Conservation (phyloP, 2,329 filamentous ascomycete genomes). For the Epicoccum nigrum region DNA sequence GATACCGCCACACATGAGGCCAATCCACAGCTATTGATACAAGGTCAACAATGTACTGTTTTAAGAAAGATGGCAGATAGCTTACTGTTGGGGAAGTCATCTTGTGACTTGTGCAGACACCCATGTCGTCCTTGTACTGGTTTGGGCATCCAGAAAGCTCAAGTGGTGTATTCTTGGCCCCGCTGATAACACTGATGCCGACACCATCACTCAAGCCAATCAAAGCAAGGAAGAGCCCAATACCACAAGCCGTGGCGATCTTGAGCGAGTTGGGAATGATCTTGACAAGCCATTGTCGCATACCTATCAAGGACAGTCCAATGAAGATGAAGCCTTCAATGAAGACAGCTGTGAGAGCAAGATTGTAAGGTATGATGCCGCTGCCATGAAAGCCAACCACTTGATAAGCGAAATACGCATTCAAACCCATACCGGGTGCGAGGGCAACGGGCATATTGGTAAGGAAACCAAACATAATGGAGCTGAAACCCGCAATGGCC, state of each 20-base stretch:
- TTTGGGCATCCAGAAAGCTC: conserved; percentile 76
- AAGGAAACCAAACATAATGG: conserved; percentile 79
- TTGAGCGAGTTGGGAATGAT: conserved; percentile 84
- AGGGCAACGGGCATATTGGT: conserved; percentile 68
- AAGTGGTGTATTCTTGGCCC: conserved; percentile 67
- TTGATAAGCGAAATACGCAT: conserved; percentile 85
- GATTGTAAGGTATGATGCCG: conserved; percentile 72
- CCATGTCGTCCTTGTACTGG: conserved; percentile 56
- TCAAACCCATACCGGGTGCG: conserved; percentile 60
- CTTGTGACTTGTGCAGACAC: conserved; percentile 70
- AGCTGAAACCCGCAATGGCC: conserved; percentile 76
- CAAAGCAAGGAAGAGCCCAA: conserved; percentile 79
- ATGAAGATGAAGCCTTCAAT: conserved; percentile 88
- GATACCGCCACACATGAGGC: conserved; percentile 83
- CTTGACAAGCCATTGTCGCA: conserved; percentile 87
- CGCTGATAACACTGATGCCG: conserved; percentile 79
- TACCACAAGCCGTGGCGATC: conserved; percentile 82
- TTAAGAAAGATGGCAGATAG: conserved; percentile 2
- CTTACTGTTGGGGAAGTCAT: conserved; percentile 75
- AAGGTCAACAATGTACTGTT: conserved; percentile 11
- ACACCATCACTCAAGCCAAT: conserved; percentile 79
- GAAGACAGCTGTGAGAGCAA: conserved; percentile 85
- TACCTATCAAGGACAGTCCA: conserved; percentile 75
- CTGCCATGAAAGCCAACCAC: conserved; percentile 78
- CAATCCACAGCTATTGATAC: conserved; percentile 73